These are phyloP conservation scores for Allium fistulosum DNA, from an alignment of 106 monocot species.

Conservation along the genomic window DNA sequence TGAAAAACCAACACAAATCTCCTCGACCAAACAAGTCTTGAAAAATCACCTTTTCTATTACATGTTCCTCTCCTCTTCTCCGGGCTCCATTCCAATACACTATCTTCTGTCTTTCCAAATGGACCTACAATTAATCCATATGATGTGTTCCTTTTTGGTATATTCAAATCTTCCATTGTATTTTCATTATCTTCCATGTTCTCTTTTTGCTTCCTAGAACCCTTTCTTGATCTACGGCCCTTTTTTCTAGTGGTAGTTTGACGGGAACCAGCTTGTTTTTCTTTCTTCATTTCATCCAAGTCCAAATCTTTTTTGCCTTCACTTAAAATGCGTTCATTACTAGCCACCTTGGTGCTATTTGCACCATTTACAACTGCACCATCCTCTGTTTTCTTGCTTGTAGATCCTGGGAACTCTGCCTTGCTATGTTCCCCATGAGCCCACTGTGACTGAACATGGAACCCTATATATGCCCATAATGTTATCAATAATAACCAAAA, in stretches of 20 bases:
- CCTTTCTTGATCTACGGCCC: constrained; percentile 8
- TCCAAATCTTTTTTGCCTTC: constrained; percentile 10
- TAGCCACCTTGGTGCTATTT: background rate
- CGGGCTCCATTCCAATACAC: constrained; percentile 52
- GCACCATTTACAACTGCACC: constrained; percentile 7
- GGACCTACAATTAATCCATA: constrained; percentile 82
- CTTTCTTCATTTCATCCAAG: constrained; percentile 19
- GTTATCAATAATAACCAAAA: constrained; percentile 59
- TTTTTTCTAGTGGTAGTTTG: constrained; percentile 23
- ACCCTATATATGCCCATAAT: constrained; percentile 72
- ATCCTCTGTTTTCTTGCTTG: constrained; percentile 15
- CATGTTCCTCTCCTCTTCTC: constrained; percentile 65
- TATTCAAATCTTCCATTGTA: constrained; percentile 29
- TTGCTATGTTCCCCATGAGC: constrained; percentile 55
- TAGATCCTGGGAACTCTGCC: constrained; percentile 42
- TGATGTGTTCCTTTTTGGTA: constrained; percentile 57
- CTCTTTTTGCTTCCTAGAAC: constrained; percentile 9
- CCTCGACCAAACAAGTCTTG: constrained; percentile 52
- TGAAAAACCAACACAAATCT: constrained; percentile 79
- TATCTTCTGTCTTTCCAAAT: constrained; percentile 68
- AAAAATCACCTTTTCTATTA: constrained; percentile 57
- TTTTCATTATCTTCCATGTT: constrained; percentile 13
- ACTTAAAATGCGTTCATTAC: constrained; percentile 4
- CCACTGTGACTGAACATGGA: constrained; percentile 75
- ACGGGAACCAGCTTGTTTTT: constrained; percentile 8